Conservation (phyloP, 495 filamentous ascomycete genomes). For the Xylaria bambusicola region DNA sequence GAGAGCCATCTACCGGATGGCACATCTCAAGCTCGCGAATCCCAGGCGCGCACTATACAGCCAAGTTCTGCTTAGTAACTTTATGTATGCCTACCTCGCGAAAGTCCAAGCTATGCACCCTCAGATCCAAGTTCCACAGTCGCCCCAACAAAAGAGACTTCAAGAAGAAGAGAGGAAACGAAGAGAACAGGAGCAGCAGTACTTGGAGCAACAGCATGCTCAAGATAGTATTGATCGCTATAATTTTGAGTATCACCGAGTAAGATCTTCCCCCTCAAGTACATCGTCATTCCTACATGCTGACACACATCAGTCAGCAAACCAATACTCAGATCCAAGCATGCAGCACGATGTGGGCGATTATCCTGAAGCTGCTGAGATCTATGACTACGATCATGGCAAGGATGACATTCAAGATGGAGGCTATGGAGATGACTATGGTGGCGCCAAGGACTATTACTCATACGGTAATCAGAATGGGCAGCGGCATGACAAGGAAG, state of each 20-base stretch:
- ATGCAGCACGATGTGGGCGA: constrained; percentile 41
- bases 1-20: constrained; percentile 96
- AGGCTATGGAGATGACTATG: constrained; percentile 30
- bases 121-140: constrained; percentile 75
- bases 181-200: constrained; percentile 60
- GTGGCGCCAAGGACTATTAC: constrained; percentile 35
- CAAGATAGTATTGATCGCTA: constrained; percentile 46
- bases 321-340: constrained; percentile 46
- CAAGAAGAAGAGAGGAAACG: constrained; percentile 64
- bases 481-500: constrained; percentile 26
- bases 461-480: constrained; percentile 30
- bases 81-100: constrained; percentile 99
- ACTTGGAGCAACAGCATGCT: constrained; percentile 52
- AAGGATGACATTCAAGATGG: constrained; percentile 26
- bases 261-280: constrained; percentile 31
- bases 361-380: constrained; percentile 49
- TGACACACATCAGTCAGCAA: constrained; percentile 38
- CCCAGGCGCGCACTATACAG: constrained; percentile 89
- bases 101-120: constrained; percentile 99
- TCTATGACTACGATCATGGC: constrained; percentile 52
- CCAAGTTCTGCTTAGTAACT: constrained; percentile 96
- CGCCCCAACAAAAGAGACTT: constrained; percentile 62
- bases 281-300: no score
- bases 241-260: constrained; percentile 56
- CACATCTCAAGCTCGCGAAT: constrained; percentile 98